Base-by-base conservation (phyloP, 139 green algal genomes). In the Nannochloris sp. region DNA sequence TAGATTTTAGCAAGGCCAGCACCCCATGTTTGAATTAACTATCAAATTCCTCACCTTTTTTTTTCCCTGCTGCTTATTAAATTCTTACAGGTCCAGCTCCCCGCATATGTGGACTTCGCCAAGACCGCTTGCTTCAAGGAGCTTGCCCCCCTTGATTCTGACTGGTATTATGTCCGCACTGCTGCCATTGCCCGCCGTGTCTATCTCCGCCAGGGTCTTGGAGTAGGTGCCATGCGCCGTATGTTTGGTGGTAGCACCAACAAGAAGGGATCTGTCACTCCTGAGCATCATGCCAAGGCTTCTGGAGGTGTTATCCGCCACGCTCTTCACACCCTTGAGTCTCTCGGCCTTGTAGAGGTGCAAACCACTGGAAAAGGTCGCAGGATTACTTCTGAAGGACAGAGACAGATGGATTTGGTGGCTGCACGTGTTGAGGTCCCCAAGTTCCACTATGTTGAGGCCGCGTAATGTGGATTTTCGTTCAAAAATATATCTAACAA, bases 151-250 rank as follows among this genome's bases (percentile, higher is more conserved):
- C 88, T 91, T 57, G 90, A 98, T 68, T 81, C 84, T 24, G 94
- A 99, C 85, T 99, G 94, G 94, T 99, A 97, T 82, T 99, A 95
- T 83, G 82, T 97, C 51, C 85, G 94, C 38, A 90, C 93, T 72
- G 94, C 94, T 24, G 88, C 94, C 46, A 80, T 99, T 19, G 87
- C 87, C 36, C 84, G 94, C 67, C 89, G 93, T 71, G 70, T 99
- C 54, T 99, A 99, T 85, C 80, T 96, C 25, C 72, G 82, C 59
- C 81, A 89, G 57, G 87, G 84, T 56, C 77, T 99, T 51, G 94
- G 94, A 42, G 85, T 99, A 29, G 92, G 92, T 33, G 82, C 76
- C 39, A 87, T 99, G 72, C 82, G 90, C 58, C 89, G 78, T 67
- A 83, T 86, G 51, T 99, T 93, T 71, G 91, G 94, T 67, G 86